Evolutionary conservation across 441 rosid genomes (phyloP).

Genomic region (Mallotus repandus): DNA sequence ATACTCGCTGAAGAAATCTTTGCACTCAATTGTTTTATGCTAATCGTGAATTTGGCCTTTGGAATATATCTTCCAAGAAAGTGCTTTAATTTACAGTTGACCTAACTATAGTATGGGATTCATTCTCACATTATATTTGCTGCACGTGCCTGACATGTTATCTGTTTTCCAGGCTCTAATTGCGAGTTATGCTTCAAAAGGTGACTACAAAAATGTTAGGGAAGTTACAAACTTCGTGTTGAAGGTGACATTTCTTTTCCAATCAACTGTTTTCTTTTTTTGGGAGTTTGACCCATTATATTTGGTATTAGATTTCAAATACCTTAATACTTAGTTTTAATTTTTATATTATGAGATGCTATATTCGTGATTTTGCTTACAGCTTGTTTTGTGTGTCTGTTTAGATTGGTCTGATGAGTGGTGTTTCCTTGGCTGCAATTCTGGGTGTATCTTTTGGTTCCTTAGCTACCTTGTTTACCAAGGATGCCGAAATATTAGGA

Average conservation of each 20-base stretch:
- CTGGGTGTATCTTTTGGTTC: conserved; percentile 70
- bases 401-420: conserved; percentile 81
- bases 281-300: neutral
- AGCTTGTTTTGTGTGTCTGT: conserved; percentile 24
- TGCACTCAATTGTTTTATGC: neutral
- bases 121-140: neutral
- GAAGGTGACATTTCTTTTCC: conserved; percentile 45
- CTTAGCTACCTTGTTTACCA: conserved; percentile 74
- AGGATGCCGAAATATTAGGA: conserved; percentile 68
- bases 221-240: conserved; percentile 69
- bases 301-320: neutral
- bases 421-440: conserved; percentile 64
- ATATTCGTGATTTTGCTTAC: conserved; percentile 1
- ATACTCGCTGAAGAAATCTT: neutral
- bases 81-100: neutral
- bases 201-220: conserved; percentile 64
- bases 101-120: neutral
- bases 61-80: neutral
- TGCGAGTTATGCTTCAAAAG: conserved; percentile 75
- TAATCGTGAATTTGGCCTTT: conserved; percentile 1
- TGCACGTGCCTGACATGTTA: neutral
- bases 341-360: neutral
- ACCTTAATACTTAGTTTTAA: neutral
- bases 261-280: conserved; percentile 8
- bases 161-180: conserved; percentile 61